Percentiles rank a stretch among this genome's conserved stretches.
These are phyloP conservation scores for Trichothecium sympodiale DNA, from an alignment of 2,329 filamentous ascomycete genomes.

Conservation along the genomic window DNA sequence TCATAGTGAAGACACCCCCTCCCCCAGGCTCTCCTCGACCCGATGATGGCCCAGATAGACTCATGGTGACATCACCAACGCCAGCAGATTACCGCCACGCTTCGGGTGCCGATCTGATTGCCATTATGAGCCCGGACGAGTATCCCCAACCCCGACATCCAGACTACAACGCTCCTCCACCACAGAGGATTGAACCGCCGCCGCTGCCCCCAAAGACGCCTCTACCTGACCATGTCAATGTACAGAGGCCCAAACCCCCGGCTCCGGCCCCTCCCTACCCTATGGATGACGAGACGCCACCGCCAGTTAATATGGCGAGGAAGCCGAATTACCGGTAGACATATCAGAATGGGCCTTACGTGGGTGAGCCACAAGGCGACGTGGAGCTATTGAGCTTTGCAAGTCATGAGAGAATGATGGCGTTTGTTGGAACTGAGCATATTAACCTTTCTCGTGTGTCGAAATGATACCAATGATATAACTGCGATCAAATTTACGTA, in stretches of 20 bases:
- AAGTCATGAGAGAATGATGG: neutral
- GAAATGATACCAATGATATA: conserved; percentile 1
- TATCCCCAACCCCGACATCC: conserved; percentile 26
- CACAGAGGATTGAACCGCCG: conserved; percentile 45
- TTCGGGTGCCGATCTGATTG: conserved; percentile 57
- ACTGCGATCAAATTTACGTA: neutral
- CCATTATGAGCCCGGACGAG: conserved; percentile 50
- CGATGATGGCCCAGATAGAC: conserved; percentile 37
- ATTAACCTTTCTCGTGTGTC: neutral
- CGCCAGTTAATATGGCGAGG: conserved; percentile 71
- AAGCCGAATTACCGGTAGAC: conserved; percentile 60
- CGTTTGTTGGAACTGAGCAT: too few species aligned
- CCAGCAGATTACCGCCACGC: conserved; percentile 46
- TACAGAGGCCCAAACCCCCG: neutral
- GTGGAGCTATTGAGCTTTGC: neutral
- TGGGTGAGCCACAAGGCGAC: neutral
- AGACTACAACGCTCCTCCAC: conserved; percentile 15
- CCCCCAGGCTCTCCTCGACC: conserved; percentile 13
- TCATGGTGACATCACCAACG: conserved; percentile 45
- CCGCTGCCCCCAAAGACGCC: conserved; percentile 71
- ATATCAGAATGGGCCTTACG: too few species aligned
- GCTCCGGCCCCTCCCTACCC: conserved; percentile 60
- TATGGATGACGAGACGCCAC: conserved; percentile 67
- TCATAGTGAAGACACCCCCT: conserved; percentile 7
- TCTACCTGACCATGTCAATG: conserved; percentile 39